phyloP scores from a whole-genome alignment of 768 basidiomycete genomes.

The Pulveroboletus ravenelii region DNA sequence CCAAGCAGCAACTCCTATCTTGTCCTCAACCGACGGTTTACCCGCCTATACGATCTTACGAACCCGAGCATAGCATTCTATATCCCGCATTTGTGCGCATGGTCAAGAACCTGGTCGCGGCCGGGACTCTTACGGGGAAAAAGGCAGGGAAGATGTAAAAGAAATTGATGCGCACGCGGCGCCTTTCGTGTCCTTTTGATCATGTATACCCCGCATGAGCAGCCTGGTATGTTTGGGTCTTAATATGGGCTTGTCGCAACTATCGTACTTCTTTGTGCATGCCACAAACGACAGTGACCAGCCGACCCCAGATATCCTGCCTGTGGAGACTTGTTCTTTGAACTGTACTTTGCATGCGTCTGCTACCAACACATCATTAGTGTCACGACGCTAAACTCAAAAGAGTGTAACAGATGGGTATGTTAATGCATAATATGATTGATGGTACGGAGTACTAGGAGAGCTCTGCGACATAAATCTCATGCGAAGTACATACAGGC shows the following conservation, averaged over 20 bases:
- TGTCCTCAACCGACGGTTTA: constrained; percentile 18
- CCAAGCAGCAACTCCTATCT: constrained; percentile 14
- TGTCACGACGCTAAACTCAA: neutral
- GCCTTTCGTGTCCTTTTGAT: neutral
- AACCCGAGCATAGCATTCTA: constrained; percentile 15
- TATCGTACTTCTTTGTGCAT: too few relatives aligned
- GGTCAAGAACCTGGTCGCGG: constrained; percentile 19
- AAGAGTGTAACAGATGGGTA: neutral
- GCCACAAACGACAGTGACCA: neutral
- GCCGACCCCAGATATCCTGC: neutral
- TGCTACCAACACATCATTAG: too few relatives aligned
- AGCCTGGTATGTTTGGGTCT: neutral
- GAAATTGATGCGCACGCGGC: neutral
- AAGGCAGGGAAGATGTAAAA: neutral
- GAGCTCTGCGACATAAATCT: neutral
- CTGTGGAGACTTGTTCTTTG: neutral
- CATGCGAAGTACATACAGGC: constrained; percentile 4
- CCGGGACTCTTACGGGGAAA: constrained; percentile 13
- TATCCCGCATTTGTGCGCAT: constrained; percentile 21
- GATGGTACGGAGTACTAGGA: neutral
- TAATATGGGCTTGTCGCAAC: neutral
- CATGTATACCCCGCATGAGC: neutral
- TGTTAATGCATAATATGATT: constrained; percentile 2
- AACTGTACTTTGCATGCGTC: neutral
- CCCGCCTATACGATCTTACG: constrained; percentile 13